These are phyloP conservation scores for Ambrosiella beaveri DNA, from an alignment of 2,329 filamentous ascomycete species.

Conservation along the genomic window DNA sequence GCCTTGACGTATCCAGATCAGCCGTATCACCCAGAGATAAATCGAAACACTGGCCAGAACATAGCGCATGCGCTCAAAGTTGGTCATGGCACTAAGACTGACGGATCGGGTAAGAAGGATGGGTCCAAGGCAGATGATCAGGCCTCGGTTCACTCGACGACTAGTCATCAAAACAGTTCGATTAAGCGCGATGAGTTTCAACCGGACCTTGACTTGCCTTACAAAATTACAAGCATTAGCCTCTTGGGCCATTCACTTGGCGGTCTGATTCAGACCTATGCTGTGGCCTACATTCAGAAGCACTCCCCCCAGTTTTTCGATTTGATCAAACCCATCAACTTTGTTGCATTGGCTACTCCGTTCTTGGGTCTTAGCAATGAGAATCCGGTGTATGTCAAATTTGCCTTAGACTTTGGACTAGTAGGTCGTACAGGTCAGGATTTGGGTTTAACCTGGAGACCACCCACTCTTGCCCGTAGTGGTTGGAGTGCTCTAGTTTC, in stretches of 20 bases:
- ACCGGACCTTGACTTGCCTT: constrained; percentile 27
- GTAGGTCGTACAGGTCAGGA: constrained; percentile 95
- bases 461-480: constrained; percentile 67
- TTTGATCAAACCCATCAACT: constrained; percentile 72
- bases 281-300: constrained; percentile 90
- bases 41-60: constrained; percentile 30
- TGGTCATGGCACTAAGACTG: constrained; percentile 16
- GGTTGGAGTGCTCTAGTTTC: constrained; percentile 81
- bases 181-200: constrained; percentile 19
- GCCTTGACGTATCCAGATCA: constrained; percentile 88
- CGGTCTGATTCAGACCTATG: constrained; percentile 80
- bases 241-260: constrained; percentile 87
- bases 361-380: constrained; percentile 90
- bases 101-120: neutral
- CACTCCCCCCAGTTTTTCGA: constrained; percentile 86
- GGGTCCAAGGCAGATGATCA: neutral
- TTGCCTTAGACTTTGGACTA: constrained; percentile 87
- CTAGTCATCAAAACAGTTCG: neutral
- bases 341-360: constrained; percentile 72
- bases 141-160: neutral
- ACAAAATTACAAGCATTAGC: constrained; percentile 84
- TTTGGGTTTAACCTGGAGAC: constrained; percentile 82
- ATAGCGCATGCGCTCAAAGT: constrained; percentile 24
- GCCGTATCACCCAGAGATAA: constrained; percentile 52
- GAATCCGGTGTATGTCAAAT: constrained; percentile 92